These are phyloP conservation scores for Solanum medicagineum DNA, from an alignment of 257 asterid species.

Conservation along the genomic window DNA sequence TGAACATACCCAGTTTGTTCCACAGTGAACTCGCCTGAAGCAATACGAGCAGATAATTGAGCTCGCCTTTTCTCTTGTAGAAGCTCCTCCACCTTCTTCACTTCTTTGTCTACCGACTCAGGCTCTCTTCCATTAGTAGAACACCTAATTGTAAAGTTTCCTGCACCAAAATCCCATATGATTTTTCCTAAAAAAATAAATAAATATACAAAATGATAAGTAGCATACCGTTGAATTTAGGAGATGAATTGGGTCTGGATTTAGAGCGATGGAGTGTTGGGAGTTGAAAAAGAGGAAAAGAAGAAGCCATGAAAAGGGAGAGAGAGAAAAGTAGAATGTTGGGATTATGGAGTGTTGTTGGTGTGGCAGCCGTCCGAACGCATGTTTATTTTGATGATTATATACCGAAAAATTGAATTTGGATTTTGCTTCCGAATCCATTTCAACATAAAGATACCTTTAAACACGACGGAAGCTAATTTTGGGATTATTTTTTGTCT, in stretches of 20 bases:
- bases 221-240: constrained; percentile 14
- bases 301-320: constrained; percentile 37
- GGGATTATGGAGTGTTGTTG: too few relatives aligned
- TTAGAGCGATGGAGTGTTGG: constrained; percentile 6
- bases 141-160: constrained; percentile 36
- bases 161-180: constrained; percentile 14
- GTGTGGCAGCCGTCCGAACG: too few relatives aligned
- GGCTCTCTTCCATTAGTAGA: constrained; percentile 39
- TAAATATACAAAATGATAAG: not conserved
- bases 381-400: too few relatives aligned
- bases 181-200: not conserved
- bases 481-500: too few relatives aligned
- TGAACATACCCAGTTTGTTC: constrained; percentile 42
- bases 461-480: too few relatives aligned
- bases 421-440: too few relatives aligned
- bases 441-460: too few relatives aligned
- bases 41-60: constrained; percentile 78
- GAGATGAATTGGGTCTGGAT: not conserved
- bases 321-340: not conserved
- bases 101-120: constrained; percentile 20
- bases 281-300: constrained; percentile 33
- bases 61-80: constrained; percentile 61
- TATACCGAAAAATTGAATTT: too few relatives aligned
- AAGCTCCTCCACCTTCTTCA: constrained; percentile 47
- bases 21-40: constrained; percentile 77